Evolutionary conservation across 2,329 filamentous ascomycete genomes (phyloP).

Genomic region (Purpureocillium takamizusanense): DNA sequence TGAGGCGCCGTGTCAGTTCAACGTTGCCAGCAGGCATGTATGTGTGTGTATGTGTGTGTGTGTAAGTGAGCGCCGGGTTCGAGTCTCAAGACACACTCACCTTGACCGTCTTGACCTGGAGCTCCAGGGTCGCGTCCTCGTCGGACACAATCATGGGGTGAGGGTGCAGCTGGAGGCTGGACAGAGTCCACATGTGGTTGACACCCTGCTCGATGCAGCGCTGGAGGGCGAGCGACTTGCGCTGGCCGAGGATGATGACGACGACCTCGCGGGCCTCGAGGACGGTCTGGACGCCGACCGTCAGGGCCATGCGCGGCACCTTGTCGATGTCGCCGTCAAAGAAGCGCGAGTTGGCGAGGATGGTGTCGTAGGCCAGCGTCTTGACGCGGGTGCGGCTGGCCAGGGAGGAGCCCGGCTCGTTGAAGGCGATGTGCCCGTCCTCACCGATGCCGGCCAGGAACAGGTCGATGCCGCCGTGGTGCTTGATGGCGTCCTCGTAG

Average conservation of each 20-base stretch:
- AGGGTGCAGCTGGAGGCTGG: slow-evolving; percentile 69
- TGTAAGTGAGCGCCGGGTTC: background rate
- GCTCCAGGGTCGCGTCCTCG: slow-evolving; percentile 66
- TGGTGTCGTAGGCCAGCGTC: slow-evolving; percentile 80
- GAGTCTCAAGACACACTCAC: too few species aligned
- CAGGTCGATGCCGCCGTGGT: slow-evolving; percentile 70
- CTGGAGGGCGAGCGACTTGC: slow-evolving; percentile 72
- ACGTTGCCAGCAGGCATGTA: too few species aligned
- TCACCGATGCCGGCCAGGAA: slow-evolving; percentile 80
- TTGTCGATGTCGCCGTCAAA: slow-evolving; percentile 65
- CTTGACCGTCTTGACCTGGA: slow-evolving; percentile 66
- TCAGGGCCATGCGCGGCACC: slow-evolving; percentile 75
- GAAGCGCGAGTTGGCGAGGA: slow-evolving; percentile 77
- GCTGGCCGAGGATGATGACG: slow-evolving; percentile 71
- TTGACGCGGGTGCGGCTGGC: slow-evolving; percentile 74
- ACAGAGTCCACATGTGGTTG: slow-evolving; percentile 88
- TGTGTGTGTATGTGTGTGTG: too few species aligned
- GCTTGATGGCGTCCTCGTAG: slow-evolving; percentile 71
- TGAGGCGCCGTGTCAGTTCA: slow-evolving; percentile 1
- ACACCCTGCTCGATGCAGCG: slow-evolving; percentile 73
- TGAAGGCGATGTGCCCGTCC: slow-evolving; percentile 85
- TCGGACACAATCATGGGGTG: slow-evolving; percentile 78
- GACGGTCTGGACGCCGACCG: slow-evolving; percentile 76
- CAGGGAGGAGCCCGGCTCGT: slow-evolving; percentile 75
- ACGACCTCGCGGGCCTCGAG: slow-evolving; percentile 75